Base-by-base conservation (phyloP, 202 grass and related monocot genomes). In the Panicum virgatum region DNA sequence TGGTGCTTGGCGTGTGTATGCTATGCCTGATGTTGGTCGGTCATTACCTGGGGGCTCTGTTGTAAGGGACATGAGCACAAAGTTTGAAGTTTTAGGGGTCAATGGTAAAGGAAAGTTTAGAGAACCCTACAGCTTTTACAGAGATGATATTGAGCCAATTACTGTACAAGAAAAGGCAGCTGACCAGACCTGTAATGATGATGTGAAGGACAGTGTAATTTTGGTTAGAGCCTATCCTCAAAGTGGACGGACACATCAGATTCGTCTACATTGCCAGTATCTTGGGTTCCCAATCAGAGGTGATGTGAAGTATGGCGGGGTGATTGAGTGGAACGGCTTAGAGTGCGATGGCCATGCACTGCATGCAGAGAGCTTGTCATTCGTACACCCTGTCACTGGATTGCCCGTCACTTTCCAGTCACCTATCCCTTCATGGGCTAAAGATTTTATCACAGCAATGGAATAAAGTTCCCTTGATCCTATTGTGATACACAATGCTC, bases 191-290 rank as follows among this genome's bases (percentile, higher is more conserved):
- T 73, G 37, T 61, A 48, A 58, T 58, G 48, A 39, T 73, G 54
- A 78, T 65, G 38, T 25, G 76, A 88, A 67, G 51, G 80, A 46
- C 37, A 46, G 59, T 67, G 72, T 80, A 66, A 70, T 98, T 79
- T 87, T 98, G 44, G 72, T 98, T 47, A 92, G 96, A 88, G 92
- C 90, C 1, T 98, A 90, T 81, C 96, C 92, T 39, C 87, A 90
- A 69, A 98, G 92, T 76, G 96, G 96, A 16, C 75, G 92, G 27
- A 98, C 96, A 5, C 92, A 98, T 85, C 92, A 98, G 77, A 98
- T 98, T 87, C 91, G 89, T 39, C 69, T 96, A 23, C 96, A 98
- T 46, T 96, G 96, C 40, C 90, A 98, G 74, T 87, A 93, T 85
- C 80, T 98, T 36, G 83, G 96, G n/a, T 62, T 98, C 63, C 77